phyloP scores from a whole-genome alignment of 768 basidiomycete genomes.

The Ephemerocybe angulata region DNA sequence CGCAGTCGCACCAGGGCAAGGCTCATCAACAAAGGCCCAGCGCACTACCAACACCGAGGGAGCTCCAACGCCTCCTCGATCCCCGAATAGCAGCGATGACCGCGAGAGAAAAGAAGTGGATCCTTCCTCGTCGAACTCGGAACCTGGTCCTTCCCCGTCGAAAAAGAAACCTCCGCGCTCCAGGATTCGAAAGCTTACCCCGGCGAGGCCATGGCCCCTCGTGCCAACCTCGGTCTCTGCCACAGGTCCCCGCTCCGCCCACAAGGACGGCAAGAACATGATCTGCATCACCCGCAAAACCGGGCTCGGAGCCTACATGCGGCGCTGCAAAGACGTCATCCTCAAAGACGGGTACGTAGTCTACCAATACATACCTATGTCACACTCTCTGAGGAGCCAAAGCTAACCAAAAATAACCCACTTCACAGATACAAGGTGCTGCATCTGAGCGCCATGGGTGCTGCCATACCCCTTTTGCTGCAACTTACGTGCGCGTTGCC shows the following conservation, averaged over 20 bases:
- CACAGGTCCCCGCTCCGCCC: slow-evolving; percentile 76
- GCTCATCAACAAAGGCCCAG: not conserved
- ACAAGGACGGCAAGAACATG: slow-evolving; percentile 75
- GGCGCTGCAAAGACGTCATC: slow-evolving; percentile 70
- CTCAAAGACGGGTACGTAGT: slow-evolving; percentile 63
- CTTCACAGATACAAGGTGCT: slow-evolving; percentile 64
- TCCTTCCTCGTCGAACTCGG: not conserved
- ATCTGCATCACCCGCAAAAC: slow-evolving; percentile 81
- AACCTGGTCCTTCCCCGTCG: not conserved
- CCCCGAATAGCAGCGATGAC: not conserved
- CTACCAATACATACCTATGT: not conserved
- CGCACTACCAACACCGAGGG: not conserved
- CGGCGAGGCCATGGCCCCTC: slow-evolving; percentile 72
- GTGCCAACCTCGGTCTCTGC: slow-evolving; percentile 73
- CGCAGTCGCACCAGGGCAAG: not conserved
- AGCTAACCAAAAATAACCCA: not conserved
- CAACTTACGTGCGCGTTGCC: slow-evolving; percentile 70
- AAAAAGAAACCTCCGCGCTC: slow-evolving; percentile 5
- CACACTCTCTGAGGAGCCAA: slow-evolving; percentile 1
- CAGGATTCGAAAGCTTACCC: slow-evolving; percentile 61
- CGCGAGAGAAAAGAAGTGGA: not conserved
- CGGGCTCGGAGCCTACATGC: slow-evolving; percentile 65
- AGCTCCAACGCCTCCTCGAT: not conserved
- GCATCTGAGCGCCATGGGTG: slow-evolving; percentile 80
- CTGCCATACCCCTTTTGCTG: slow-evolving; percentile 80